These are phyloP conservation scores for Cryptosporidium sp. DNA, from an alignment of 169 alveolate species.

Conservation along the genomic window DNA sequence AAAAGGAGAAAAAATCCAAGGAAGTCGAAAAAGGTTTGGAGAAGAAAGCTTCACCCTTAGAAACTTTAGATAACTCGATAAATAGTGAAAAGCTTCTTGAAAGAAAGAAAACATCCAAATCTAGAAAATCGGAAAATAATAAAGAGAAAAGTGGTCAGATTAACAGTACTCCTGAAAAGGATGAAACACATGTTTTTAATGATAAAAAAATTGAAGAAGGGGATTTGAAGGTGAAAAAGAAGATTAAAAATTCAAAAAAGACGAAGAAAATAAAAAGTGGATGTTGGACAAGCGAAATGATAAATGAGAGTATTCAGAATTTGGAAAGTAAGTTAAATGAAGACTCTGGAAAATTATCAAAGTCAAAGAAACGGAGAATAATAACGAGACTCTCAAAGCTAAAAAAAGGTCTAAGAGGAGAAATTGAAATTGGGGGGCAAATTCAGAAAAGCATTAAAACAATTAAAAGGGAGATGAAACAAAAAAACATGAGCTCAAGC, in stretches of 20 bases:
- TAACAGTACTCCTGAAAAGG: too few relatives aligned
- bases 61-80: background rate
- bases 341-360: conserved; percentile 12
- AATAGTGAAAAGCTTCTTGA: background rate
- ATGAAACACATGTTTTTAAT: too few relatives aligned
- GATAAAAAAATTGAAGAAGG: background rate
- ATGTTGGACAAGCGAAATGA: conserved; percentile 41
- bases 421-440: conserved; percentile 66
- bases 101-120: background rate
- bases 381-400: conserved; percentile 27
- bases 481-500: conserved; percentile 25
- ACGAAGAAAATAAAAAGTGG: conserved; percentile 19
- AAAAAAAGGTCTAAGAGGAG: conserved; percentile 49
- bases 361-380: conserved; percentile 54
- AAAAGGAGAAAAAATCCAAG: background rate
- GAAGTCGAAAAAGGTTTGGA: background rate
- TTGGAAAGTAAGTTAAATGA: background rate
- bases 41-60: background rate
- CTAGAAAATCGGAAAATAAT: background rate
- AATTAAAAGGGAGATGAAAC: conserved; percentile 55
- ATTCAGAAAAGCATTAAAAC: conserved; percentile 54
- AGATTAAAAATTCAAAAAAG: background rate
- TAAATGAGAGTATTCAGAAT: conserved; percentile 29
- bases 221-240: background rate
- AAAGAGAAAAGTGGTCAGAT: too few relatives aligned